Percentiles rank a stretch among this genome's conserved stretches.
Evolutionary conservation across 2,329 filamentous ascomycete genomes (phyloP).

Genomic region (Fusarium sp.): DNA sequence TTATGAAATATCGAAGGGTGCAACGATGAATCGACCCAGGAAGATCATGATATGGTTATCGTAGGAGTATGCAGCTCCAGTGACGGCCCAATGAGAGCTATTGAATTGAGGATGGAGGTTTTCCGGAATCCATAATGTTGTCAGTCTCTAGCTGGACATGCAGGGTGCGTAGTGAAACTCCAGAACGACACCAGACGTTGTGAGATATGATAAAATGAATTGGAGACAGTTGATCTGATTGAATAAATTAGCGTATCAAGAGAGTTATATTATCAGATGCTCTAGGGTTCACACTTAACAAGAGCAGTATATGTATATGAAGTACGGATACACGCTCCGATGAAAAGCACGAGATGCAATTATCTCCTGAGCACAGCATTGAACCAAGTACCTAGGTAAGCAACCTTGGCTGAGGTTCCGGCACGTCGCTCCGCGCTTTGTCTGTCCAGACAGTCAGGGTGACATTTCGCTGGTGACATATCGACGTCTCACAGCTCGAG

Average conservation of each 20-base stretch:
- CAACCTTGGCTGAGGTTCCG: too few relatives aligned
- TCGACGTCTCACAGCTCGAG: not conserved
- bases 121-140: not conserved
- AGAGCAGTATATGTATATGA: too few relatives aligned
- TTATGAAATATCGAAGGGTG: not conserved
- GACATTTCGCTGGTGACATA: not conserved
- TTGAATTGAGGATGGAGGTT: not conserved
- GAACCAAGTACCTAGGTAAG: too few relatives aligned
- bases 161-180: conserved; percentile 24
- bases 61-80: not conserved
- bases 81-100: not conserved
- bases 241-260: not conserved
- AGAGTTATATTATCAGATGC: too few relatives aligned
- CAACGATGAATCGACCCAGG: not conserved
- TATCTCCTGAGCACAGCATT: too few relatives aligned
- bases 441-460: not conserved
- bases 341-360: too few relatives aligned
- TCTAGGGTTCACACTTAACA: too few relatives aligned
- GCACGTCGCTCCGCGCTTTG: too few relatives aligned
- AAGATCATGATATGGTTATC: not conserved
- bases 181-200: conserved; percentile 12
- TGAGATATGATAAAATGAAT: conserved; percentile 11
- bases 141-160: conserved; percentile 12
- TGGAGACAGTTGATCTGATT: not conserved
- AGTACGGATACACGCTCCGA: too few relatives aligned